A percentile compares a stretch with the other conserved stretches of the same genome.
These are phyloP conservation scores for Xylaria flabelliformis DNA, from an alignment of 495 filamentous ascomycete genomes.

Conservation along the genomic window DNA sequence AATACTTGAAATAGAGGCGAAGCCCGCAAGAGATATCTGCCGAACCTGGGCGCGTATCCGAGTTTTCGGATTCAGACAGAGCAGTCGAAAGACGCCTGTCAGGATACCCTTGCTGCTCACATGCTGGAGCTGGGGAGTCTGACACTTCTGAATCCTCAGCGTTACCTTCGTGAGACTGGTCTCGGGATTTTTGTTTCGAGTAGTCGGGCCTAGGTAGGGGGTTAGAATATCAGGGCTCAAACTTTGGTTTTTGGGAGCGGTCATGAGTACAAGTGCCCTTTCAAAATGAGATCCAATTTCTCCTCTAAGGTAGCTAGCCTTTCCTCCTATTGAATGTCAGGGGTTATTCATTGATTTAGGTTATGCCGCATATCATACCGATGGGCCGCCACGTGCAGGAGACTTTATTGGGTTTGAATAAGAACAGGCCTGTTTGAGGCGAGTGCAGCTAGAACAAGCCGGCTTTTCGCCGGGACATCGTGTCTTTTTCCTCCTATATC, in stretches of 20 bases:
- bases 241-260: constrained; percentile 1
- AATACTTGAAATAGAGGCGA: constrained; percentile 54
- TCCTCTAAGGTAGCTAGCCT: constrained; percentile 54
- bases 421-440: constrained; percentile 52
- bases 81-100: constrained; percentile 40
- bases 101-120: constrained; percentile 32
- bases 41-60: constrained; percentile 39
- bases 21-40: constrained; percentile 44
- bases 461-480: constrained; percentile 57
- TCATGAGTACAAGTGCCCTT: constrained; percentile 41
- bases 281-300: constrained; percentile 55
- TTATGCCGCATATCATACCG: constrained; percentile 37
- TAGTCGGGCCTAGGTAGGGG: constrained; percentile 28
- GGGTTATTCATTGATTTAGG: constrained; percentile 13
- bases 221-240: constrained; percentile 5
- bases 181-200: constrained; percentile 19
- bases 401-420: constrained; percentile 41
- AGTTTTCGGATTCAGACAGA: constrained; percentile 44
- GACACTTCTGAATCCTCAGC: constrained; percentile 23
- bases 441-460: constrained; percentile 53
- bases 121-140: constrained; percentile 27
- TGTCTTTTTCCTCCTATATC: constrained; percentile 52
- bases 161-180: constrained; percentile 30
- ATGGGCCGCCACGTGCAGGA: constrained; percentile 42
- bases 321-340: constrained; percentile 49